Percentiles rank a stretch among this genome's conserved stretches.
Conservation (phyloP, 2,329 filamentous ascomycete genomes). For the Coniochaeta hoffmannii region DNA sequence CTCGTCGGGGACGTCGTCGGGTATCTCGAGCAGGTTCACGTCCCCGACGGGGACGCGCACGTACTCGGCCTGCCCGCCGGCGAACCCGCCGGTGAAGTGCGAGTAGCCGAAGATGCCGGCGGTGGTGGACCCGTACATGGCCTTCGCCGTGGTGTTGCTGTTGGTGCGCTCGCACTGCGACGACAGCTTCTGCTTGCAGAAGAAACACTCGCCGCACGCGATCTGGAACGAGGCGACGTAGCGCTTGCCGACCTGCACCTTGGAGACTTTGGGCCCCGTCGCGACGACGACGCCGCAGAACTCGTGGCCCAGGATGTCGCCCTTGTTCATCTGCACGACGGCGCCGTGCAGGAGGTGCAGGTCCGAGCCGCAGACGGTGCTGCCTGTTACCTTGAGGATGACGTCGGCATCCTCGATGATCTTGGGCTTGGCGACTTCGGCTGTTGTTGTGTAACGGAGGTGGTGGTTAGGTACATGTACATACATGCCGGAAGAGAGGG, state of each 20-base stretch:
- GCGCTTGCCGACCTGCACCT: constrained; percentile 52
- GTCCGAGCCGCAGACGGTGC: constrained; percentile 51
- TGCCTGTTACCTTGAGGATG: constrained; percentile 69
- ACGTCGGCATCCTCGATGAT: constrained; percentile 69
- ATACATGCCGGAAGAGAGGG: not conserved
- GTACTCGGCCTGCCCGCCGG: constrained; percentile 82
- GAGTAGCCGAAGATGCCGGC: constrained; percentile 68
- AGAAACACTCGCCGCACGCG: constrained; percentile 64
- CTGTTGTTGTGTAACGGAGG: constrained; percentile 19
- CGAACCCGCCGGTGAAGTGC: constrained; percentile 79
- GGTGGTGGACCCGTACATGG: constrained; percentile 73
- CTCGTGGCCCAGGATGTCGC: constrained; percentile 60
- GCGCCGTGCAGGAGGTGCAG: constrained; percentile 49
- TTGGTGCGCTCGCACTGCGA: constrained; percentile 79
- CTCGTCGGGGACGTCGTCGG: constrained; percentile 75
- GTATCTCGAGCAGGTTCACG: constrained; percentile 73
- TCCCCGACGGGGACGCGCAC: constrained; percentile 75
- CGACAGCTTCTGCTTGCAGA: constrained; percentile 70
- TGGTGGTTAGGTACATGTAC: not conserved
- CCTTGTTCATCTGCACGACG: constrained; percentile 52
- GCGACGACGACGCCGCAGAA: constrained; percentile 50
- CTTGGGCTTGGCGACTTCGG: constrained; percentile 61
- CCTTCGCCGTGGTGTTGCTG: constrained; percentile 60
- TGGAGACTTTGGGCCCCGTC: constrained; percentile 46
- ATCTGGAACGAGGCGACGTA: constrained; percentile 88